Conservation (phyloP, 139 green algal genomes). For the Penium margaritaceum region DNA sequence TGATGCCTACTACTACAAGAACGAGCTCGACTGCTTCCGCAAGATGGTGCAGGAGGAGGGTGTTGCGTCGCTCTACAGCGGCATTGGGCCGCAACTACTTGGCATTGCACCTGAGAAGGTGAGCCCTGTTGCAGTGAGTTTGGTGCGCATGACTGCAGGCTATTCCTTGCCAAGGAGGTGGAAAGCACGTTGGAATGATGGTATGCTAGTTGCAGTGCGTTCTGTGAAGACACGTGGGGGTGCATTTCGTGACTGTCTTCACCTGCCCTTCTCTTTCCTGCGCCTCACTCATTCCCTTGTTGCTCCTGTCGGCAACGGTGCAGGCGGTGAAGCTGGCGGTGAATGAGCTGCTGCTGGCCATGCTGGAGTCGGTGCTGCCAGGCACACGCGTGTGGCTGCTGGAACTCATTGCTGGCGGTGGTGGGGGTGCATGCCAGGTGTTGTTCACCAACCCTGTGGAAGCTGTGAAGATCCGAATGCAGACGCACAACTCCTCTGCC, state of each 20-base stretch:
- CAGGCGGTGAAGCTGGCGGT: conserved; percentile 34
- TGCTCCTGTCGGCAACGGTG: background rate
- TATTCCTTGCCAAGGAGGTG: no score
- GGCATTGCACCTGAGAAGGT: conserved; percentile 31
- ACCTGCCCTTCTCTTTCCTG: background rate
- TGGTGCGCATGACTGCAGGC: no score
- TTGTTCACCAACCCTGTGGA: conserved; percentile 36
- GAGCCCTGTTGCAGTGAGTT: no score
- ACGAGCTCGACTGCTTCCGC: conserved; percentile 19
- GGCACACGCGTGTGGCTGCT: conserved; percentile 22
- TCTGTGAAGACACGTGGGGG: no score
- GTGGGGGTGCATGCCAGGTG: conserved; percentile 18
- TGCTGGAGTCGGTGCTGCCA: conserved; percentile 11
- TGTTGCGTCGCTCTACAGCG: conserved; percentile 5
- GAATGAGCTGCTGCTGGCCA: conserved; percentile 11
- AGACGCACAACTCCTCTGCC: conserved; percentile 1
- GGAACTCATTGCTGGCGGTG: conserved; percentile 25
- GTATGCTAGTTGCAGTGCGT: no score
- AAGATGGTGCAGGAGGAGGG: conserved; percentile 19
- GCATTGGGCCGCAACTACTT: conserved; percentile 22
- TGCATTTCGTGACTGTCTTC: background rate
- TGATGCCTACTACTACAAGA: conserved; percentile 14
- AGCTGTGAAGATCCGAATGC: conserved; percentile 29
- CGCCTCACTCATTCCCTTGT: background rate
- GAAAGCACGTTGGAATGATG: no score